Conservation (phyloP, 257 asterid genomes). For the Plantago major region DNA sequence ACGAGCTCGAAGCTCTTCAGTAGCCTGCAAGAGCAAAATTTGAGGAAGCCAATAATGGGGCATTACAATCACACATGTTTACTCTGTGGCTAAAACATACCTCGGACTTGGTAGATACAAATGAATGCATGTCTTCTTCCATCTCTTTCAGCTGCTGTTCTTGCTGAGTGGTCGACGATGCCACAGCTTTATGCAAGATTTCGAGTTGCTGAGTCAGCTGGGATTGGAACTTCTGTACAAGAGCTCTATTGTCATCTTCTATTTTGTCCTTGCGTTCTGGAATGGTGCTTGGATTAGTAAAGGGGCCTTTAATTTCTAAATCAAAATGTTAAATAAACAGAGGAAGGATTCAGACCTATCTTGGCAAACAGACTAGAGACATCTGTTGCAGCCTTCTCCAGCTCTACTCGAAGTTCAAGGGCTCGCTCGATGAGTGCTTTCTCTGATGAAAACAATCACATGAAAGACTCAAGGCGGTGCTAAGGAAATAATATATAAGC, state of each 20-base stretch:
- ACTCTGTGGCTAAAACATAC: conserved; percentile 30
- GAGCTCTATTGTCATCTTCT: conserved; percentile 80
- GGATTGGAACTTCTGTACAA: conserved; percentile 71
- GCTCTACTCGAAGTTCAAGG: conserved; percentile 82
- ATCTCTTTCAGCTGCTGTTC: conserved; percentile 79
- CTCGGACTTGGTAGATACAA: conserved; percentile 82
- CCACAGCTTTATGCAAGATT: conserved; percentile 71
- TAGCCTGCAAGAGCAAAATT: conserved; percentile 50
- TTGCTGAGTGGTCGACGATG: conserved; percentile 88
- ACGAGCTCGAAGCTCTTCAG: conserved; percentile 72
- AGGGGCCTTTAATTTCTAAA: neutral
- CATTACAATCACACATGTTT: neutral
- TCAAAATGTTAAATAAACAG: conserved; percentile 13
- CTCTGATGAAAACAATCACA: conserved; percentile 45
- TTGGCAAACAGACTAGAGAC: conserved; percentile 79
- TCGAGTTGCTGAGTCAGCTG: conserved; percentile 89
- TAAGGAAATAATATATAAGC: neutral
- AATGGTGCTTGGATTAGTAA: conserved; percentile 19
- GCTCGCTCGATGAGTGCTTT: conserved; percentile 88
- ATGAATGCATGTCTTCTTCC: conserved; percentile 96
- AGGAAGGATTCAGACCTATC: conserved; percentile 63
- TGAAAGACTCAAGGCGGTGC: conserved; percentile 8
- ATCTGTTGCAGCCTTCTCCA: conserved; percentile 86
- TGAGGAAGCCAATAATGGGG: conserved; percentile 1
- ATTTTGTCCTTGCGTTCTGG: conserved; percentile 92